Percentiles rank a stretch among this genome's conserved stretches.
Evolutionary conservation across 805 yeast species (phyloP).

Genomic region (Grigorovia yakushimaensis): DNA sequence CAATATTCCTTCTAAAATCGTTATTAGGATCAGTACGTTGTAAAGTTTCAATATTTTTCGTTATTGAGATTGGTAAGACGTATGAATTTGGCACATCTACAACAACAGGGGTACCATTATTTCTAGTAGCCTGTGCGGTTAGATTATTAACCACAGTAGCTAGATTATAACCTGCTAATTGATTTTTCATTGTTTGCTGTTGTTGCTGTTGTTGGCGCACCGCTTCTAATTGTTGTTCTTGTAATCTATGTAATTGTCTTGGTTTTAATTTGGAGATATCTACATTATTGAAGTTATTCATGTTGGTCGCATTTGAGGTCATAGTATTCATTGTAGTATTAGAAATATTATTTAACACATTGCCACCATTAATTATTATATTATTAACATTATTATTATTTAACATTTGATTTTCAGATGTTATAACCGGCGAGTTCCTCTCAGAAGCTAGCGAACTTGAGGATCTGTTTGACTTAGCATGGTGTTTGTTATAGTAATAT

Average conservation of each 20-base stretch:
- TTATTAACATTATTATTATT: background rate
- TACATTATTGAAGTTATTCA: background rate
- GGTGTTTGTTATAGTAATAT: slow-evolving; percentile 7
- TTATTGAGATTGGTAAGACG: slow-evolving; percentile 24
- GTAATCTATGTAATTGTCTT: slow-evolving; percentile 18
- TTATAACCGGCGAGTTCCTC: background rate
- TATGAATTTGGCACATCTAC: slow-evolving; percentile 24
- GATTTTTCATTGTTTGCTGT: slow-evolving; percentile 13
- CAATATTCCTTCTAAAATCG: slow-evolving; percentile 12
- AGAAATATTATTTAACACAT: background rate
- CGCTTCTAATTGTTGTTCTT: slow-evolving; percentile 15
- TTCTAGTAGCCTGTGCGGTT: slow-evolving; percentile 21
- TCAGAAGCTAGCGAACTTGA: background rate
- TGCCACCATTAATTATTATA: background rate
- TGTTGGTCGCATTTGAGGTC: background rate
- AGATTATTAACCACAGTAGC: slow-evolving; percentile 19
- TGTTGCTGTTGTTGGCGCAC: slow-evolving; percentile 16
- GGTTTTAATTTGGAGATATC: slow-evolving; percentile 9
- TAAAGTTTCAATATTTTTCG: slow-evolving; percentile 29
- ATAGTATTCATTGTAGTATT: background rate
- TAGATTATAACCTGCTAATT: slow-evolving; percentile 17
- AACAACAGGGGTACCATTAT: slow-evolving; percentile 15
- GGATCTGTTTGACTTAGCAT: slow-evolving; percentile 10
- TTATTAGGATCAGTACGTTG: slow-evolving; percentile 28
- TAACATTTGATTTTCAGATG: background rate